Evolutionary conservation across 768 basidiomycete species (phyloP), one percentile per base, ranked within the genome.

Genomic region (Lyophyllum semitale): DNA sequence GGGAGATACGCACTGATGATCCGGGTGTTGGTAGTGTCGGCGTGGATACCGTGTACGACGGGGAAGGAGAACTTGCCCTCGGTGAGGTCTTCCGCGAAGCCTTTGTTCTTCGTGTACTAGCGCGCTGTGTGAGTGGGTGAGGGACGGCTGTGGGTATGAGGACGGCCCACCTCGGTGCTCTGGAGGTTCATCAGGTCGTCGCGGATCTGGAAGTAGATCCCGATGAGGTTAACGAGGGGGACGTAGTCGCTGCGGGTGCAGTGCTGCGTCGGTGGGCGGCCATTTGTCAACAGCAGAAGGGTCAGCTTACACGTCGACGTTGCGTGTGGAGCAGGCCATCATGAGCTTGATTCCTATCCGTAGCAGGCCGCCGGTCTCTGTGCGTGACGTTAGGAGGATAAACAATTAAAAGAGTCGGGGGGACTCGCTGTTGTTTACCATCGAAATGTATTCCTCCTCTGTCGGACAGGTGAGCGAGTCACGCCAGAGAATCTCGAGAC

Each of bases 41-140:
- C 82, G 27, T 89, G 85, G 44, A 98, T 87, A 18, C 90, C 87
- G 68, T 98, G 96, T 0, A 98, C 87, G 29, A 98, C 80, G 0
- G 95, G 95, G 73, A 98, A 98, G 3, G 93, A 95, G 76, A 98
- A 98, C 70, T 98, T 98, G 7, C 96, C 96, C 73, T 98, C 96
- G 0, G 92, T 89, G 13, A 98, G 77, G 67, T 98, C 96, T 71
- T 98, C 95, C 0, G 91, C 91, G 68, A 92, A 96, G 2, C 90
- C 90, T 67, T 92, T 92, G 67, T 88, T 91, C 40, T 83, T 81
- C 2, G 85, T 76, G 65, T 98, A 98, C 93, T 96, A 47, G 2
- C 33, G 6, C n/a, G 17, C 48, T n/a, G 23, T 11, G 27, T 27
- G 47, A 26, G 17, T 25, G 13, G 8, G 25, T 8, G 43, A 26